Base-by-base conservation (phyloP, 768 basidiomycete genomes). In the Infundibulicybe gibba region DNA sequence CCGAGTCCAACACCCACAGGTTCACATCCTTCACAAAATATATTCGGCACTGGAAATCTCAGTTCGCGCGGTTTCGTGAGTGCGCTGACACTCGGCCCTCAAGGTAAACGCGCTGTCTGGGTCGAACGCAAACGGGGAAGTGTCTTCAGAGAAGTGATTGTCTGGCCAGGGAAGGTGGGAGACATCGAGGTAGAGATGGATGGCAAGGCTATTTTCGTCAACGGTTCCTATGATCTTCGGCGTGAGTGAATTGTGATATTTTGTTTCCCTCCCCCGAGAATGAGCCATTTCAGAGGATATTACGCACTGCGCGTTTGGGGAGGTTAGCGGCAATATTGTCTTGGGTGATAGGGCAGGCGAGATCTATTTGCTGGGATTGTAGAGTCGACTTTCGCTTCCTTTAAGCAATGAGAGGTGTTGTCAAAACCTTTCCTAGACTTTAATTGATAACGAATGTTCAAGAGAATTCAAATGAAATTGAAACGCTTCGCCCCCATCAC, bases 41-140 rank as follows among this genome's bases (percentile, higher is more conserved):
- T 35, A 45, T 32, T 19, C 11, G 34, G n/a, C 17, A 6, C 11
- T 12, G 17, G 21, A 12, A 32, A 45, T 47, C 47, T 37, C 10
- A 53, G 49, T 33, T 58, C 69, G 2, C 70, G 70, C 4, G 76
- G 76, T 3, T 81, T 81, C 49, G 66, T 81, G 30, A 77, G 74
- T 38, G 55, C 80, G 2, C 72, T 72, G 51, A 59, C 63, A 2
- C 54, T 82, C 3, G 80, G 80, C 5, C 60, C 68, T 0, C 69
- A 75, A 49, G 78, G 74, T 0, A 71, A 65, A 43, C 69, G 80
- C 2, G 80, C 77, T 3, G 61, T 80, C 4, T 83, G 81, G 80
- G 61, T 81, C 5, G 77, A 81, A 58, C 68, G 80, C 14, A 66
- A 64, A 53, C 59, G 72, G 25, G 63, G 67, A 12, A 72, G 64